phyloP scores from a whole-genome alignment of 164 flowering plant genomes.

The Umbellularia californica region DNA sequence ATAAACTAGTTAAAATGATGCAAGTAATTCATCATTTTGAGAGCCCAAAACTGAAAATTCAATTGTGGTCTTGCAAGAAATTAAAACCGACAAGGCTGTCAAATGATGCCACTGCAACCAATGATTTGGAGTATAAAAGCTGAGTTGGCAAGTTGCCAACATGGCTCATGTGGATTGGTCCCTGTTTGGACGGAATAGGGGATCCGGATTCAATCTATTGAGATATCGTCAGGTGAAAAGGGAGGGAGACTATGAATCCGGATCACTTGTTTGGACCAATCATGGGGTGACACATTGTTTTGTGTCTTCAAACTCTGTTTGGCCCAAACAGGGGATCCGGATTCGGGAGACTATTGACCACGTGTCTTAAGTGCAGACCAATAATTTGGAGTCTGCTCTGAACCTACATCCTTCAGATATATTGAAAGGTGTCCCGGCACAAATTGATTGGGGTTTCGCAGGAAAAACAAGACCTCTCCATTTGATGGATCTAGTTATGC shows the following conservation, averaged over 20 bases:
- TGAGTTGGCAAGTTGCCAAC: too few relatives aligned
- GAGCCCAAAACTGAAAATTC: constrained; percentile 28
- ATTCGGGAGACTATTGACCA: neutral
- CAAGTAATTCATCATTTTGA: too few relatives aligned
- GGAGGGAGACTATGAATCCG: too few relatives aligned
- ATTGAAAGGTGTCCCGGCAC: neutral
- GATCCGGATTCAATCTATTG: too few relatives aligned
- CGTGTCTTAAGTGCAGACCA: neutral
- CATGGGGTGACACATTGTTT: too few relatives aligned
- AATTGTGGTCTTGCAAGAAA: constrained; percentile 50
- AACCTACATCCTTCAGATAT: neutral
- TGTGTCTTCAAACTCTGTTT: too few relatives aligned
- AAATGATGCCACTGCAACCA: constrained; percentile 7
- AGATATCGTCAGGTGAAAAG: too few relatives aligned
- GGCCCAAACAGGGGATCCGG: too few relatives aligned
- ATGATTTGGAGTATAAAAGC: too few relatives aligned
- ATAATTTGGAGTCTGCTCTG: neutral
- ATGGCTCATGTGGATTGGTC: too few relatives aligned
- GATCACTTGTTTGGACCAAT: too few relatives aligned
- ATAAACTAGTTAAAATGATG: too few relatives aligned
- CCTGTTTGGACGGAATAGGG: neutral
- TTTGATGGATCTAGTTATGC: neutral
- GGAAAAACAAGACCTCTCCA: constrained; percentile 12
- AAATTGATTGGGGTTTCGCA: constrained; percentile 1
- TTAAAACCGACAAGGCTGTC: neutral